A percentile compares a stretch with the other conserved stretches of the same genome.
phyloP scores from a whole-genome alignment of 2,329 filamentous ascomycete genomes.

The Aspergillus transmontanensis region DNA sequence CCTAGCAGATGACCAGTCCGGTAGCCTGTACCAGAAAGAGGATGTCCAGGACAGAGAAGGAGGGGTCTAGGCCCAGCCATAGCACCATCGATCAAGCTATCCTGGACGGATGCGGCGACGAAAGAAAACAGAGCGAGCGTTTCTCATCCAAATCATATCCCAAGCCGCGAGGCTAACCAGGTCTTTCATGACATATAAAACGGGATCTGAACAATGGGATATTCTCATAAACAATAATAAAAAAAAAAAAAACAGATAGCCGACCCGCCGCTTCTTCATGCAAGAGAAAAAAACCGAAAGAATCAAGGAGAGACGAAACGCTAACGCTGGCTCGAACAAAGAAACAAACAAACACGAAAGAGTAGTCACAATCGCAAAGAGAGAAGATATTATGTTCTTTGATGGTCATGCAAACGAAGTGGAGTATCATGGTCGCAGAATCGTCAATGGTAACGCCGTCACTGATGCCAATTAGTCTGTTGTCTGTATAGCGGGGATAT shows the following conservation, averaged over 20 bases:
- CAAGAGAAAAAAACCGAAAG: constrained; percentile 30
- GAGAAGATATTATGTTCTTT: constrained; percentile 45
- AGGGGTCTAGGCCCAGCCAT: constrained; percentile 23
- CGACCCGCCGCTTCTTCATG: constrained; percentile 52
- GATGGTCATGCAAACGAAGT: constrained; percentile 30
- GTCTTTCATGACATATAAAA: constrained; percentile 51
- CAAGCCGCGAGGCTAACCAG: constrained; percentile 52
- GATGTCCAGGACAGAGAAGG: constrained; percentile 38
- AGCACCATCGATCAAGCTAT: constrained; percentile 9
- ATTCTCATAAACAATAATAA: constrained; percentile 39
- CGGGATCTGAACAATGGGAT: constrained; percentile 40
- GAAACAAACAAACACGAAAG: constrained; percentile 2
- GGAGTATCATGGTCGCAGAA: constrained; percentile 49
- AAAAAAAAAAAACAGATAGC: constrained; percentile 45
- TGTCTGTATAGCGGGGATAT: constrained; percentile 38
- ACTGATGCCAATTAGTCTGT: constrained; percentile 54
- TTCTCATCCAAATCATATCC: constrained; percentile 48
- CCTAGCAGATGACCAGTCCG: constrained; percentile 36
- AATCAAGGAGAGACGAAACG: constrained; percentile 38
- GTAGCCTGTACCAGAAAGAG: constrained; percentile 42
- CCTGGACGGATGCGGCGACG: constrained; percentile 28
- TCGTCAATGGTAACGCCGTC: constrained; percentile 57
- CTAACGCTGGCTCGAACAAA: constrained; percentile 52
- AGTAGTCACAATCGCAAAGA: constrained; percentile 18
- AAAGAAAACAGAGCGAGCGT: constrained; percentile 37